Evolutionary conservation across 164 flowering plant genomes (phyloP), one percentile per base, ranked within the genome.

Genomic region (Malania oleifera): DNA sequence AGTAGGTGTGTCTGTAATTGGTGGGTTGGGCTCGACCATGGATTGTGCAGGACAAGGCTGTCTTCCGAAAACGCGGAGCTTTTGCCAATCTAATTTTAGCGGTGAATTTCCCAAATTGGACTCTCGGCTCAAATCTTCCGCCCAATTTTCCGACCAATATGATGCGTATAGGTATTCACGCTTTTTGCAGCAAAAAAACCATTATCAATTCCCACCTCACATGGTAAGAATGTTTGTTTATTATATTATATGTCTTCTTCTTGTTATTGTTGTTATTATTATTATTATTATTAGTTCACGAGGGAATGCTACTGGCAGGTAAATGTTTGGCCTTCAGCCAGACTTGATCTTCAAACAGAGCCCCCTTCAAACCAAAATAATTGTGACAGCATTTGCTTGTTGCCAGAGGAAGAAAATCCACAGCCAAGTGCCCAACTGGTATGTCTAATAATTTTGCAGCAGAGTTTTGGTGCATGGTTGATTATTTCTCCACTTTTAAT

Each of bases 301-400:
- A n/a, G 14, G 19, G 29, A 55, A 15, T 28, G 9, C 2, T 27
- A 28, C n/a, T 35, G 54, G 65, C 67, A 31, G 35, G 35, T 31
- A 4, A 31, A 31, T 31, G 35, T 31, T 31, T 31, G 35, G 35
- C 35, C 59, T 34, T 23, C 72, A 1, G 53, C 47, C 5, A 55
- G 63, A 61, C n/a, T 38, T n/a, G 20, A 37, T 53, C 52, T 41
- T 24, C 58, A 45, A 20, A 23, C 49, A 48, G 73, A 69, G 70
- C 70, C 56, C 73, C 72, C 72, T 72, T 68, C 76, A 58, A 68
- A 52, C 76, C 76, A 72, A 68, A 68, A 37, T 20, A 27, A 59
- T 9, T 2, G 12, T 29, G 8, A 29, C 40, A 48, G 40, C 39
- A 12, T 37, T 29, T 31, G 56, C 22, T 3, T 10, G 20, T 38